Percentiles rank a stretch among this genome's conserved stretches.
phyloP scores from a whole-genome alignment of 352 stramenopile species.

The Saprolegnia diclina region DNA sequence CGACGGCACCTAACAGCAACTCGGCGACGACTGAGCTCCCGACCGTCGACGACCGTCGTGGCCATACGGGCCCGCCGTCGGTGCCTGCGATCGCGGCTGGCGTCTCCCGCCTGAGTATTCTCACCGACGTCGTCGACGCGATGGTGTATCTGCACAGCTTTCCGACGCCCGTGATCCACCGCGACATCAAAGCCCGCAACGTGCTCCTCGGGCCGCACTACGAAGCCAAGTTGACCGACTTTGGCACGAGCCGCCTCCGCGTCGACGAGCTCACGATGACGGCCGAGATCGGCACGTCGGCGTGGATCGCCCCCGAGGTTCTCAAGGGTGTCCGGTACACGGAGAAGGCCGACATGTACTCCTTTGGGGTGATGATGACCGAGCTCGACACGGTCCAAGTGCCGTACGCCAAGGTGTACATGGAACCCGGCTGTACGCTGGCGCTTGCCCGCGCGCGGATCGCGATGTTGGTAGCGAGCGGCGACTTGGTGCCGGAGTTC shows the following conservation, averaged over 20 bases:
- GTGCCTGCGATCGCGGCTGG: neutral
- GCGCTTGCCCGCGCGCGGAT: neutral
- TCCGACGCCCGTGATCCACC: slow-evolving; percentile 31
- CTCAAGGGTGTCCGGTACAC: slow-evolving; percentile 12
- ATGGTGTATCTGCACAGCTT: slow-evolving; percentile 33
- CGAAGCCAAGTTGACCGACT: slow-evolving; percentile 70
- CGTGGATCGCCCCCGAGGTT: slow-evolving; percentile 67
- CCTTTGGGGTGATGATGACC: slow-evolving; percentile 14
- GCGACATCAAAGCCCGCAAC: slow-evolving; percentile 75
- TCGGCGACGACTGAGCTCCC: neutral
- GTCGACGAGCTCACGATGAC: slow-evolving; percentile 32
- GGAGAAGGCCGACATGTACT: slow-evolving; percentile 18
- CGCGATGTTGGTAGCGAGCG: slow-evolving; percentile 5
- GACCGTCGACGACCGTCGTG: neutral
- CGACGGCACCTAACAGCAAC: neutral
- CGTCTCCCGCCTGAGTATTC: slow-evolving; percentile 34
- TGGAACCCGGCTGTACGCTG: neutral
- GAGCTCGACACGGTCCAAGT: slow-evolving; percentile 19
- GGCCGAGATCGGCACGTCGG: slow-evolving; percentile 65
- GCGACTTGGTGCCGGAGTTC: neutral
- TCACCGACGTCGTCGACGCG: slow-evolving; percentile 31
- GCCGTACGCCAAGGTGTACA: slow-evolving; percentile 12
- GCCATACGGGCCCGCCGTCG: neutral
- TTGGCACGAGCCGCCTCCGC: slow-evolving; percentile 48
- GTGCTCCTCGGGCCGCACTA: slow-evolving; percentile 56